Base-by-base conservation (phyloP, 2,329 filamentous ascomycete species). In the Aspergillus costaricaensis region DNA sequence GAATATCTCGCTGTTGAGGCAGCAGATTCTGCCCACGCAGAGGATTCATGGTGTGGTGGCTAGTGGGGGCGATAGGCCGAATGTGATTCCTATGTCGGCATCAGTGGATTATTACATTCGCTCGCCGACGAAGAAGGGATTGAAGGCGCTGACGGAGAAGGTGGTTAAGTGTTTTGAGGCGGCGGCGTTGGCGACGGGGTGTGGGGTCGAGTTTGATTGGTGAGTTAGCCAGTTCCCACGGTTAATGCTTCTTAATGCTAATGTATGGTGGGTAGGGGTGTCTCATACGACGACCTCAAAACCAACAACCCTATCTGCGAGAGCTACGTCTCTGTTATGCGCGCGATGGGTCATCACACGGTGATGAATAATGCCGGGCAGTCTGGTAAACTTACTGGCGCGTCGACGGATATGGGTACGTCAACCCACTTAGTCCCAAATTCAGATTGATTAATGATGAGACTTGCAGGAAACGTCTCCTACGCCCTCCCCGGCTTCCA, bases 21-120 rank as follows among this genome's bases (percentile, higher is more conserved):
- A 86, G 69, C 84, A 86, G 68, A 80, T 82, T 4, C 75, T 79
- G 61, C 81, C 83, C 0, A 78, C 79, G 25, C 77, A 82, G 63
- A 79, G 80, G 30, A 76, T 84, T 15, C 80, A 85, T 59, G 78
- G 83, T 0, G 77, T 84, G 47, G 83, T 87, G 55, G 79, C 78
- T 0, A 67, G 82, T 43, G 84, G 84, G 5, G 84, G 84, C 0
- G 74, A 77, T 5, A 77, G 80, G 12, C 78, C 84, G 0, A 86
- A 87, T 66, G 77, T 86, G 25, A 86, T 86, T 53, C 83, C 85
- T 57, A 82, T 80, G 10, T 77, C 74, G 12, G 76, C 82, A 0
- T 74, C 77, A 2, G 71, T 80, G 47, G 73, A 78, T 2, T 82
- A 80, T 47, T 77, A 77, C 14, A 72, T 82, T 3, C 76, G 82